Base-by-base conservation (phyloP, 202 grass and related monocot species). In the Saccharum hybrid region DNA sequence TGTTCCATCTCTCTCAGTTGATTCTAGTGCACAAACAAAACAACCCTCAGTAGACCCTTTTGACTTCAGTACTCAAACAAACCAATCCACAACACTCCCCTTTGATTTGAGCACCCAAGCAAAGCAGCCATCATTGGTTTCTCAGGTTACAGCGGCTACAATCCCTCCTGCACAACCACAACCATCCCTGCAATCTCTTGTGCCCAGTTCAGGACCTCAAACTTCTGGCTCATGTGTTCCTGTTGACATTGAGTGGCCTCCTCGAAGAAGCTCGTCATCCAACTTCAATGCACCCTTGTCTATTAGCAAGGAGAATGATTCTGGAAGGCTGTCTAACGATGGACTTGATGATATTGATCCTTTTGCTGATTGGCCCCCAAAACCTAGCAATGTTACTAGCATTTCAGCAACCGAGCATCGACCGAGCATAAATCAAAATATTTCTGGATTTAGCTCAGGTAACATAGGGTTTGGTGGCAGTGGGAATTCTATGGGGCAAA, bases 301-400 rank as follows among this genome's bases (percentile, higher is more conserved):
- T 81, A 36, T 82, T 83, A 93, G 74, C 71, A 86, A 90, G 42
- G 77, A 93, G 75, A 87, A 66, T 79, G 91, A 82, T 68, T 77
- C 82, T 39, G 87, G 76, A 43, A 78, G 52, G 36, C 23, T 85
- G 19, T 90, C 87, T 62, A 84, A 72, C 16, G 45, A 61, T 23
- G 48, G 70, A 63, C 86, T 99, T 81, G 73, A 88, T 90, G 88
- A 91, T 90, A 76, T 96, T 67, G 96, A 99, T 81, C 96, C 93
- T 84, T 99, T 99, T 89, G 96, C 93, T 63, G 79, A 99, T 87
- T 99, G 96, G 96, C 96, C 96, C 26, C 93, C 91, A 2, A 94
- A 84, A 72, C n/a, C 85, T 84, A 86, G 83, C 66, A 88, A 61
- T 68, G 66, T 28, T 8, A 74, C 85, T 0, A 68, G 68, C 80